Evolutionary conservation across 169 alveolate species (phyloP), one percentile per base, ranked within the genome.

Genomic region (Eimeria acervulina): DNA sequence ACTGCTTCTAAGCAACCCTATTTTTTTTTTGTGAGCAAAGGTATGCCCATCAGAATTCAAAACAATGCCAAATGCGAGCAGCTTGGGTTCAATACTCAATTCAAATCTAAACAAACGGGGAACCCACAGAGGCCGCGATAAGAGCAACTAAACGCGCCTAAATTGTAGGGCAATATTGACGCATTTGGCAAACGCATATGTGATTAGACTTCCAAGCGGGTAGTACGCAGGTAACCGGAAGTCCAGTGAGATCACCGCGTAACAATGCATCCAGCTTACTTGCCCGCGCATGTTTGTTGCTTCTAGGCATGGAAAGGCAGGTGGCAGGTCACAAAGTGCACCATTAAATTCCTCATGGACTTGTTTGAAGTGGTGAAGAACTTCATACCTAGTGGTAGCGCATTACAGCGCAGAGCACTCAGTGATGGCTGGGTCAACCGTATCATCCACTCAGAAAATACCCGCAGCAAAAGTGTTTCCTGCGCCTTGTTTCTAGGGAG

Each of bases 221-320:
- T 21, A 1, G 80, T 68, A 15, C 40, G 74, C 74, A 63, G 5
- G 5, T 63, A 63, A 68, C 15, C 28, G 47, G n/a, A 68, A 31
- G 10, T 68, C 80, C 12, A 31, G 80, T 68, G 47, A 59, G 7
- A 10, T 26, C 40, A 5, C 47, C 13, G 23, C 6, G 42, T 28
- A 17, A 33, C 12, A 33, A n/a, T 17, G 42, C 80, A 68, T 42
- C 87, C 36, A 44, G 7, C 87, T 40, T 44, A 76, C 87, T 21
- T 76, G 44, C 63, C 59, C 33, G 87, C 87, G 87, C 87, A 76
- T 38, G 31, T 76, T 76, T 23, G 28, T 23, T 42, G 59, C 87
- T 21, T 76, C 63, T 76, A 76, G 42, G 87, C 87, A 40, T 38
- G 59, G 87, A 19, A 40, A 76, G 63, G 87, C 63, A 76, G 87